Base-by-base conservation (phyloP, 768 basidiomycete species). In the Cystobasidium ongulense region DNA sequence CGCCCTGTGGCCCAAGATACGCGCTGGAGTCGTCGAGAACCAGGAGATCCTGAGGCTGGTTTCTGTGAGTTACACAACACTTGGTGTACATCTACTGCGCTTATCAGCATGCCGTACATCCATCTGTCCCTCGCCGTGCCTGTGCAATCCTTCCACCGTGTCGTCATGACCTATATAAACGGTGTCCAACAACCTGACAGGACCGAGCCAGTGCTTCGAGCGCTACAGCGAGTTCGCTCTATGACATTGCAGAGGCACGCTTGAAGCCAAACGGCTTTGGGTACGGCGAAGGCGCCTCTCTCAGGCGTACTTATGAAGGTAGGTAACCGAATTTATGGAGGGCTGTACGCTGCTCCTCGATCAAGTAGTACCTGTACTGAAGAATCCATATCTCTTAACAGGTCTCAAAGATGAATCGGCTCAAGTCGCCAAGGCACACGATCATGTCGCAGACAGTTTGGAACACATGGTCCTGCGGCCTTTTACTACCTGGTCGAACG, bases 301-400 rank as follows among this genome's bases (percentile, higher is more conserved):
- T 67, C n/a, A 25, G 65, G 25, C 39, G 65, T 50, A 67, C 65
- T 27, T 43, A 50, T 50, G 65, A 67, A 31, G 65, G 65, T 67
- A 50, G 23, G 65, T 38, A 36, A 8, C 5, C 33, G 63, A 11
- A 36, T 11, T 11, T n/a, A n/a, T n/a, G n/a, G 11, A 11, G 25
- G 27, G n/a, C n/a, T 25, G n/a, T 61, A 29, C 15, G n/a, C 13
- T 18, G 11, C 15, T 50, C n/a, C 15, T 50, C 46, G 46, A 15
- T n/a, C 15, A 15, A n/a, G 46, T n/a, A 15, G 46, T 50, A 17
- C 39, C 39, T 17, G 39, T 39, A 39, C 39, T 17, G 39, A 39
- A 39, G 39, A 25, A 38, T 38, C 17, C 63, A 8, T 27, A 31
- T 25, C 31, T 27, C 39, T 35, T 11, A 10, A 5, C 46, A 67